Base-by-base conservation (phyloP, 495 filamentous ascomycete species). In the Parmelia sp. region DNA sequence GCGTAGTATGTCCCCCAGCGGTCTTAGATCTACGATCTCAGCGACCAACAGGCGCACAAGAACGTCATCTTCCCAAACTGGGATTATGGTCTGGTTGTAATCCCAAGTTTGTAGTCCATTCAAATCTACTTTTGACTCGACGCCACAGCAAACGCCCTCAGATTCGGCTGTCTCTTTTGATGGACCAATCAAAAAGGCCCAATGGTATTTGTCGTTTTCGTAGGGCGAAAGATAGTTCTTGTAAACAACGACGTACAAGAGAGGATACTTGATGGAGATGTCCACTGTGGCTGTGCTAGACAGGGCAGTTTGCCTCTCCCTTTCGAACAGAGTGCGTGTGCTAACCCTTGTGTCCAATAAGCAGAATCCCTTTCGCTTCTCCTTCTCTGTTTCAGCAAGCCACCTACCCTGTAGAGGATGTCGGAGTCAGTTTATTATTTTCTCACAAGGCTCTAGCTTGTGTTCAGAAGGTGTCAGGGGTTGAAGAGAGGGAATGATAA, bases 401-500 rank as follows among this genome's bases (percentile, higher is more conserved):
- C 27, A n/a, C 29, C 51, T 55, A 33, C 51, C 51, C 51, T 55
- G 12, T 55, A 33, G 51, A n/a, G 29, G 14, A 17, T 51, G 7
- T 27, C 47, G 25, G 12, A 14, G 11, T 51, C 25, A 51, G 25
- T 5, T 12, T 29, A 15, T 17, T 12, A 23, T 27, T 51, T 6
- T 7, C 0, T 5, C 11, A 29, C 10, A 27, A 51, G 3, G 7
- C 9, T 17, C 23, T 15, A 17, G 15, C 47, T 27, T 8, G 25
- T 17, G 1, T 51, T 29, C 25, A 51, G 25, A 29, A 9, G 25
- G 23, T 8, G 25, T 5, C 23, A 27, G 4, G 23, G 19, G 5
- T 12, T 0, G 12, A 5, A 0, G 10, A 1, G 19, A 6, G 9
- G 19, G 9, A 12, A 12, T 19, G 14, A 9, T 0, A n/a, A 10